Evolutionary conservation across 1,284 basidiomycete species (phyloP).

Genomic region (Somion occarium): DNA sequence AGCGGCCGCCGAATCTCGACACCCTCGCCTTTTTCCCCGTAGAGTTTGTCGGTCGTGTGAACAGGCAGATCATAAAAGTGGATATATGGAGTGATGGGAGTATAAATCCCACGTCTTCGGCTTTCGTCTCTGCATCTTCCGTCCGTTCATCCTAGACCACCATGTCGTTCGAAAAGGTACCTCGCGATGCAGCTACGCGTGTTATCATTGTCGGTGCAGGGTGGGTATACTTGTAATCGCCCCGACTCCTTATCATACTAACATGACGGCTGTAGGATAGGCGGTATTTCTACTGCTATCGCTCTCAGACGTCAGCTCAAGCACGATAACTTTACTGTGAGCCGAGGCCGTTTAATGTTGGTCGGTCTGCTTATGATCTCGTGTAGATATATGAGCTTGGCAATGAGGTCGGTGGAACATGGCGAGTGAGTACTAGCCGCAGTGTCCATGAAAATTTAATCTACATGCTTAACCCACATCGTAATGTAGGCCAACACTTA

Average conservation of each 20-base stretch:
- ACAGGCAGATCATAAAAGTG: too few species aligned
- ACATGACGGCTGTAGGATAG: conserved; percentile 2
- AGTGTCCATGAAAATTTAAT: neutral
- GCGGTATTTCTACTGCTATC: conserved; percentile 3
- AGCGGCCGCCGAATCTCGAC: too few species aligned
- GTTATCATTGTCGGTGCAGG: conserved; percentile 8
- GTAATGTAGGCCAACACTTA: conserved; percentile 5
- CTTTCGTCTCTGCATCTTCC: too few species aligned
- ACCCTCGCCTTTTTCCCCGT: too few species aligned
- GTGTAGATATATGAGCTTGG: conserved; percentile 31
- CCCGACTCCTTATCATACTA: neutral
- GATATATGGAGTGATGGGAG: too few species aligned
- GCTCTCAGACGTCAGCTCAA: conserved; percentile 1
- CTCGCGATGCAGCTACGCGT: neutral
- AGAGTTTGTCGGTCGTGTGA: too few species aligned
- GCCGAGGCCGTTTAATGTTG: too few species aligned
- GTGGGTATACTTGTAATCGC: neutral
- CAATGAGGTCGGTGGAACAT: conserved; percentile 31
- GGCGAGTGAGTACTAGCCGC: conserved; percentile 22
- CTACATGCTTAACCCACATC: neutral
- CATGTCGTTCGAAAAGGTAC: neutral
- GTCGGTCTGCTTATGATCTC: neutral
- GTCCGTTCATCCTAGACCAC: too few species aligned
- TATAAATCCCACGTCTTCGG: too few species aligned
- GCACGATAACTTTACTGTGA: conserved; percentile 1